A percentile compares a stretch with the other conserved stretches of the same genome.
phyloP scores from a whole-genome alignment of 2,329 filamentous ascomycete species.

The Purpureocillium takamizusanense region DNA sequence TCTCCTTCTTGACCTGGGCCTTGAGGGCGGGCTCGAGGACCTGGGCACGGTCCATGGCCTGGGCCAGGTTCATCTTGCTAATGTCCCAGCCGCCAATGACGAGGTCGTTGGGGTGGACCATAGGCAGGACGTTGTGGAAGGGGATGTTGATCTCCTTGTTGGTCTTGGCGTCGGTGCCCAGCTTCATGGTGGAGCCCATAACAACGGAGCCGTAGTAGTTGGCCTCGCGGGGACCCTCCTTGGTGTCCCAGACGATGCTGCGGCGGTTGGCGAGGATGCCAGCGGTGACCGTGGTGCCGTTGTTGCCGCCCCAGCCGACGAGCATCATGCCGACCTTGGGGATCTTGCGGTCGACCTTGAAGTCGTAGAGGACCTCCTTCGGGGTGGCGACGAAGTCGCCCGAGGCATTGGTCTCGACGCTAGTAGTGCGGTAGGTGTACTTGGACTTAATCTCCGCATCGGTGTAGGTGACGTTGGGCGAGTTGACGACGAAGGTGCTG shows the following conservation, averaged over 20 bases:
- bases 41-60: slow-evolving; percentile 90
- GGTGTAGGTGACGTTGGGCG: slow-evolving; percentile 87
- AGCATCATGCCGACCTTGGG: slow-evolving; percentile 96
- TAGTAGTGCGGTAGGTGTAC: slow-evolving; percentile 94
- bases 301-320: slow-evolving; percentile 96
- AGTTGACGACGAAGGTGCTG: slow-evolving; percentile 76
- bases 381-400: slow-evolving; percentile 79
- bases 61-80: slow-evolving; percentile 77
- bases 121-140: slow-evolving; percentile 87
- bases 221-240: slow-evolving; percentile 72
- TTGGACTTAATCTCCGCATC: slow-evolving; percentile 82
- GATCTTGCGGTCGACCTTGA: slow-evolving; percentile 91
- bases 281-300: slow-evolving; percentile 92
- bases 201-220: slow-evolving; percentile 99
- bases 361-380: slow-evolving; percentile 86
- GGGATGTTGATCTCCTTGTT: slow-evolving; percentile 90
- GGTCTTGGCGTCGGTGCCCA: slow-evolving; percentile 78
- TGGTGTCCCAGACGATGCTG: slow-evolving; percentile 82
- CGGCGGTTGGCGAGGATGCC: slow-evolving; percentile 94
- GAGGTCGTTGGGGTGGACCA: slow-evolving; percentile 95
- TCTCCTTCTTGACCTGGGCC: slow-evolving; percentile 81
- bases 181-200: slow-evolving; percentile 96
- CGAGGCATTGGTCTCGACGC: slow-evolving; percentile 59
- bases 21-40: slow-evolving; percentile 96
- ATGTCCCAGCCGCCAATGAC: slow-evolving; percentile 97